Evolutionary conservation across 768 basidiomycete genomes (phyloP).

Genomic region (Lactarius sanguifluus): DNA sequence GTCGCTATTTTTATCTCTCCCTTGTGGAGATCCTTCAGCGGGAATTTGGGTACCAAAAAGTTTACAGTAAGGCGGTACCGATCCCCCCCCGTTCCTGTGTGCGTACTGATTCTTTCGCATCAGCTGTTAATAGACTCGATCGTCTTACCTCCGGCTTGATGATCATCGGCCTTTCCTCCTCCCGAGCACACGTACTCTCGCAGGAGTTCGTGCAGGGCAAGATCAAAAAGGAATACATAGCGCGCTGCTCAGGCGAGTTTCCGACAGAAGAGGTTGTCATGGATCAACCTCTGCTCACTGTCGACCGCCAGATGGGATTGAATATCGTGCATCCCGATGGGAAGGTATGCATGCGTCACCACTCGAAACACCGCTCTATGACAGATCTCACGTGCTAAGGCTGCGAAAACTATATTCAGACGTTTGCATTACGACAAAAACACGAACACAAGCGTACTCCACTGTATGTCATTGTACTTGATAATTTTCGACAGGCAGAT

Average conservation of each 20-base stretch:
- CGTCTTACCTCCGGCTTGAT: slow-evolving; percentile 93
- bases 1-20: slow-evolving; percentile 86
- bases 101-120: not conserved
- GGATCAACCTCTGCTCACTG: slow-evolving; percentile 83
- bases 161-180: slow-evolving; percentile 79
- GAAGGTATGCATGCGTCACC: slow-evolving; percentile 54
- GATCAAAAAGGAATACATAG: slow-evolving; percentile 91
- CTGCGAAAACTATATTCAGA: slow-evolving; percentile 86
- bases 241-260: slow-evolving; percentile 82
- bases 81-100: not conserved
- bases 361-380: not conserved
- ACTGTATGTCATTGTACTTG: slow-evolving; percentile 50
- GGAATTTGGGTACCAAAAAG: slow-evolving; percentile 80
- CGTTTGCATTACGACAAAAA: slow-evolving; percentile 75
- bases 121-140: slow-evolving; percentile 94
- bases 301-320: slow-evolving; percentile 95
- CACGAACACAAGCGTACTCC: slow-evolving; percentile 83
- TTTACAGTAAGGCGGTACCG: slow-evolving; percentile 61
- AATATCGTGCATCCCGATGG: slow-evolving; percentile 96
- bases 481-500: not conserved
- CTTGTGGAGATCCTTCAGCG: slow-evolving; percentile 81
- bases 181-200: slow-evolving; percentile 68
- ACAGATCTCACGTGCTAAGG: slow-evolving; percentile 42
- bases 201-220: slow-evolving; percentile 79
- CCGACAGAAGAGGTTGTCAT: slow-evolving; percentile 82